A percentile compares a stretch with the other conserved stretches of the same genome.
Conservation (phyloP, 768 basidiomycete species). For the Lentinula edodes region DNA sequence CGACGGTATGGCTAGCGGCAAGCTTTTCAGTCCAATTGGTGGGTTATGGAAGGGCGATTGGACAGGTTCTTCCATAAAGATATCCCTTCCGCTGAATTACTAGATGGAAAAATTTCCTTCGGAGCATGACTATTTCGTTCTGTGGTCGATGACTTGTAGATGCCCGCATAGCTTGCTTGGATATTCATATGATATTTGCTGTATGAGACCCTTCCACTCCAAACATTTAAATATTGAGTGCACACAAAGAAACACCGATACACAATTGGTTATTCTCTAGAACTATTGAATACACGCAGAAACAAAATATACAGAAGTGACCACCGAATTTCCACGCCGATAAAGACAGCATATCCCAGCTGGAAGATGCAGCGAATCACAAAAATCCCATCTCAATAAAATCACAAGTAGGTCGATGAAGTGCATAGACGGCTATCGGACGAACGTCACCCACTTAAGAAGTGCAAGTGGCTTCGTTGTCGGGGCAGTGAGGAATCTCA, state of each 20-base stretch:
- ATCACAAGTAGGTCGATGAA: neutral
- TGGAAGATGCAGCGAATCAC: neutral
- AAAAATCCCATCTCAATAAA: neutral
- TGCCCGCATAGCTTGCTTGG: no score
- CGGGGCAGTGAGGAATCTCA: neutral
- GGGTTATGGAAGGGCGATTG: neutral
- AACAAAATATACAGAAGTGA: neutral
- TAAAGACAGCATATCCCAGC: neutral
- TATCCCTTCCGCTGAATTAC: neutral
- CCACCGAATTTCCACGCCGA: neutral
- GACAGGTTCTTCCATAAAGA: neutral
- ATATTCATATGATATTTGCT: no score
- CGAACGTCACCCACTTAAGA: neutral
- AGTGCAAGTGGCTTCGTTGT: neutral
- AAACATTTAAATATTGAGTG: no score
- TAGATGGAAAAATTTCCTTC: neutral
- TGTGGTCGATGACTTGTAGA: no score
- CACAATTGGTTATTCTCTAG: neutral
- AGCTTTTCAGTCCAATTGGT: neutral
- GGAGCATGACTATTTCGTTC: no score
- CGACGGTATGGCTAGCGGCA: constrained; percentile 4
- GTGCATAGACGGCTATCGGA: neutral
- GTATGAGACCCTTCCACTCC: no score
- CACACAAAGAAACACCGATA: neutral
- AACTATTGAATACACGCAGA: neutral